Base-by-base conservation (phyloP, 1,284 basidiomycete species). In the Austroboletus niveus region DNA sequence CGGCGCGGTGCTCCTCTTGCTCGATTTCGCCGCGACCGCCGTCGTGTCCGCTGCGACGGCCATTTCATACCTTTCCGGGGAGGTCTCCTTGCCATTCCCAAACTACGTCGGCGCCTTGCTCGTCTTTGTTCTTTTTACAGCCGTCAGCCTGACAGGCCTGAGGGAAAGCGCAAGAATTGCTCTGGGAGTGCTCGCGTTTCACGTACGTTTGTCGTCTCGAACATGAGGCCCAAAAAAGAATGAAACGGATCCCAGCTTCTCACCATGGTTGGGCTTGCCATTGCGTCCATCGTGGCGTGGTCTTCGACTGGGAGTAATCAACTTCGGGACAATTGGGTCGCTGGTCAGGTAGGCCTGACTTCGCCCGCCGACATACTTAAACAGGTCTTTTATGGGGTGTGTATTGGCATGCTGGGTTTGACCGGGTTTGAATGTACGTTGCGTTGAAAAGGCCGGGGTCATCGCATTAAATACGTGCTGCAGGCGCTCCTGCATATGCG, bases 31-130 rank as follows among this genome's bases (percentile, higher is more conserved):
- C 3, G 76, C 82, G 1, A 89, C 85, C 0, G 73, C 80, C 0
- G 77, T 85, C 12, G 83, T 88, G 14, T 87, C 86, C 1, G 84
- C 87, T 0, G 81, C 84, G 1, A 87, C 86, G 0, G 85, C 85
- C 0, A 73, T 77, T 8, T 73, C 79, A 4, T 89, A 89, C 58
- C 75, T 89, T n/a, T 71, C 74, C 3, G 83, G 81, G 11, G 85
- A 89, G 63, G 73, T 84, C 8, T 51, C 61, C 2, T 47, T 62
- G n/a, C 79, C 82, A 0, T 80, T 85, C 56, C 78, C 81, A 0
- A 56, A 71, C 9, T 79, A 75, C 57, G 69, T 79, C 6, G 74
- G 76, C 7, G 72, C 79, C 0, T 61, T 79, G 14, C 56, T 84
- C 12, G 69, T 88, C 15, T 65, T 87, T 3, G 53, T 75, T 5